These are phyloP conservation scores for Teratosphaeria epicoccoides DNA, from an alignment of 2,329 filamentous ascomycete species.

Conservation along the genomic window DNA sequence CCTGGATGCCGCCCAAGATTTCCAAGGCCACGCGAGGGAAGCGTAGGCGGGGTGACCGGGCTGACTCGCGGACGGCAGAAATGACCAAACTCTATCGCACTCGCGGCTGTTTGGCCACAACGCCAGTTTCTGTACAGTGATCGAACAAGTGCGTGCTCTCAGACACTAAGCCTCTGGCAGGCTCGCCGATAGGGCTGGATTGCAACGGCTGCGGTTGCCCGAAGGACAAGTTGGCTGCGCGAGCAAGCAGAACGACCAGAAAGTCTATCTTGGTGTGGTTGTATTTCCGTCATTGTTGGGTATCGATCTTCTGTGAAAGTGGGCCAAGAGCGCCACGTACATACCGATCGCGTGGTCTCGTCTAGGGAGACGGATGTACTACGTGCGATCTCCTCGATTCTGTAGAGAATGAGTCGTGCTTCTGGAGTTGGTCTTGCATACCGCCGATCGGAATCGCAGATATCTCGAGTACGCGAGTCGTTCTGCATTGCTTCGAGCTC, in stretches of 20 bases:
- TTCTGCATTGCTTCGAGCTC: too few species aligned
- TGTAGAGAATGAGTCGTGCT: neutral
- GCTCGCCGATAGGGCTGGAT: too few species aligned
- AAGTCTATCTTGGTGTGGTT: neutral
- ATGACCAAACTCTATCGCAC: neutral
- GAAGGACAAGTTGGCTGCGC: neutral
- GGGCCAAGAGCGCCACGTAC: neutral
- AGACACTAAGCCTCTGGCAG: too few species aligned
- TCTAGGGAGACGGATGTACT: neutral
- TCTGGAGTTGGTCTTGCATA: neutral
- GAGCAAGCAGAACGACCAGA: neutral
- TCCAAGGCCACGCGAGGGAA: neutral
- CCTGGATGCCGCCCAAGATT: too few species aligned
- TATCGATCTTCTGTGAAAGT: neutral
- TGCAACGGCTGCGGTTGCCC: neutral
- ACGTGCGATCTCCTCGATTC: too few species aligned
- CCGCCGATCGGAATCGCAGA: too few species aligned
- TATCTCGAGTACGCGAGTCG: too few species aligned
- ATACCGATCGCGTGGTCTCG: neutral
- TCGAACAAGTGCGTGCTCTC: neutral
- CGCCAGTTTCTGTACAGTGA: neutral
- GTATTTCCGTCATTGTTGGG: neutral
- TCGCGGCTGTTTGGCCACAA: neutral
- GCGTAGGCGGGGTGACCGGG: neutral
- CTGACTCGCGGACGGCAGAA: neutral